A percentile compares a stretch with the other conserved stretches of the same genome.
phyloP scores from a whole-genome alignment of 139 green algal genomes.

The Desmodesmus armatus region DNA sequence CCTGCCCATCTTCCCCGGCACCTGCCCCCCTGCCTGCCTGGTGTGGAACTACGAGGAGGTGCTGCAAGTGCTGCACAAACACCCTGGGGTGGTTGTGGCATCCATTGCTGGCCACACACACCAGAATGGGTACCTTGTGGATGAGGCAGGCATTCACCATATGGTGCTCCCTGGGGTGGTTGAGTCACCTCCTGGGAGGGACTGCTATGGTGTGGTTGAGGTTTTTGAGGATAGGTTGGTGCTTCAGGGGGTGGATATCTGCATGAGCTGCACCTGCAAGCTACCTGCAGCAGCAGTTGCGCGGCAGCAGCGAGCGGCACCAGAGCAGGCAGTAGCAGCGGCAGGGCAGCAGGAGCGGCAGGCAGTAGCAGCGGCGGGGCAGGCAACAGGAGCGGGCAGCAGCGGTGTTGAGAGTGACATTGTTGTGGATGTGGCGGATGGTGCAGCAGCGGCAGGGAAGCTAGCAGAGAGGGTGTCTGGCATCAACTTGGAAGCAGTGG shows the following conservation, averaged over 20 bases:
- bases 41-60: slow-evolving; percentile 82
- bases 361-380: neutral
- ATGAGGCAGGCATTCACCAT: slow-evolving; percentile 71
- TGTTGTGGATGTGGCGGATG: slow-evolving; percentile 2
- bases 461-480: neutral
- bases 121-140: slow-evolving; percentile 63
- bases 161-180: slow-evolving; percentile 73
- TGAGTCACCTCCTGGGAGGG: slow-evolving; percentile 70
- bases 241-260: slow-evolving; percentile 63
- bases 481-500: neutral
- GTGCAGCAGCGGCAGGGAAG: neutral
- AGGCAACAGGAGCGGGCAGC: no score
- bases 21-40: slow-evolving; percentile 63
- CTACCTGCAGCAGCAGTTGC: slow-evolving; percentile 8
- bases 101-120: slow-evolving; percentile 79
- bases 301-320: slow-evolving; percentile 16
- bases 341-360: neutral
- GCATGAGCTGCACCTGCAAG: slow-evolving; percentile 50
- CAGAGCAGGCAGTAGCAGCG: neutral
- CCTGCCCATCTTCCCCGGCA: slow-evolving; percentile 64
- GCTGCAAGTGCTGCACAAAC: slow-evolving; percentile 45
- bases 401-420: neutral
- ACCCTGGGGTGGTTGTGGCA: slow-evolving; percentile 55
- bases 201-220: slow-evolving; percentile 70
- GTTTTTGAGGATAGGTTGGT: slow-evolving; percentile 56